These are phyloP conservation scores for Quercus robur DNA, from an alignment of 306 rosid species.

Conservation along the genomic window DNA sequence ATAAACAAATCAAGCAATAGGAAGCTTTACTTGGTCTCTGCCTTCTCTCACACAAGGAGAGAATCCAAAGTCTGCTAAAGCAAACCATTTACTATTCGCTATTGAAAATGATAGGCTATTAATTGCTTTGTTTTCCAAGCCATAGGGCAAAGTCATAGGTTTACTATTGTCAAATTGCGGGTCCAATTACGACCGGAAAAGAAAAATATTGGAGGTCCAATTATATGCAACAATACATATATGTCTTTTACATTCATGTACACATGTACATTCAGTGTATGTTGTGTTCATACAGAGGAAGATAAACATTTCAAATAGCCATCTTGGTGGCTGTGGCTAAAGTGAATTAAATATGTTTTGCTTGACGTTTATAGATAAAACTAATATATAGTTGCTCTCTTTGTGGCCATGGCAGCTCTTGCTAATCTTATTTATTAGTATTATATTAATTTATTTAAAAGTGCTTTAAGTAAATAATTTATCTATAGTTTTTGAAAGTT, in stretches of 20 bases:
- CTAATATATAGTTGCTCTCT: too few relatives aligned
- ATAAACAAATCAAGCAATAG: constrained; percentile 17
- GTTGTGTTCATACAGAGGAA: not conserved
- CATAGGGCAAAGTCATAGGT: constrained; percentile 26
- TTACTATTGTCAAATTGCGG: constrained; percentile 27
- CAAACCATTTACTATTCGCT: not conserved
- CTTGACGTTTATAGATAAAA: too few relatives aligned
- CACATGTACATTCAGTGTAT: not conserved
- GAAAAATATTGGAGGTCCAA: not conserved
- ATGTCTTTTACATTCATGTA: not conserved
- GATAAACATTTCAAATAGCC: too few relatives aligned
- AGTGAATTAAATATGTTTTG: too few relatives aligned
- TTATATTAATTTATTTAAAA: too few relatives aligned
- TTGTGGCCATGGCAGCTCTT: too few relatives aligned
- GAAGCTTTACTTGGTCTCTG: constrained; percentile 29
- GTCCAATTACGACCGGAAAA: constrained; percentile 32
- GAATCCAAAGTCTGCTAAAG: constrained; percentile 36
- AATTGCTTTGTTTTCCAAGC: constrained; percentile 22
- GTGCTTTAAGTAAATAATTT: too few relatives aligned
- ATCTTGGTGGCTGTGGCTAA: not conserved
- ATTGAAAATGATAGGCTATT: constrained; percentile 35
- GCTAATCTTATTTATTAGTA: too few relatives aligned
- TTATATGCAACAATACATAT: not conserved
- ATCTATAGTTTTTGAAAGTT: too few relatives aligned
- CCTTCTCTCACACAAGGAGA: constrained; percentile 8